These are phyloP conservation scores for Usnea hakonensis DNA, from an alignment of 495 filamentous ascomycete species.

Conservation along the genomic window DNA sequence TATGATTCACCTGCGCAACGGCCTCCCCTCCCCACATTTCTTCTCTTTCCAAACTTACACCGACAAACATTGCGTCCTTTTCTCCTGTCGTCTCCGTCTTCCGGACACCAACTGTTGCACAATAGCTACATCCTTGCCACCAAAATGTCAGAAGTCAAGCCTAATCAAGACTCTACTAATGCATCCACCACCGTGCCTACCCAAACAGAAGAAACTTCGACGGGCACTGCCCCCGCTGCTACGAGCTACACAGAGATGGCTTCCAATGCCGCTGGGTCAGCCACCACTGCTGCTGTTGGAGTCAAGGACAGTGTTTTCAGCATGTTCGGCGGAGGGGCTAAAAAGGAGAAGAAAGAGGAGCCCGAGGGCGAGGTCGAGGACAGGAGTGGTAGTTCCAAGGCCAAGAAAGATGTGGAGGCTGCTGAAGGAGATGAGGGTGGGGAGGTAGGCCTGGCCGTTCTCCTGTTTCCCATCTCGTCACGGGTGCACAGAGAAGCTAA, in stretches of 20 bases:
- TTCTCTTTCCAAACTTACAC: not conserved
- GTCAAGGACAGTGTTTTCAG: conserved; percentile 76
- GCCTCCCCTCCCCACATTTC: not conserved
- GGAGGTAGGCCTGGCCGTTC: not conserved
- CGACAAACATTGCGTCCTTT: not conserved
- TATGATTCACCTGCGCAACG: conserved; percentile 2
- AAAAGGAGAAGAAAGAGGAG: conserved; percentile 76
- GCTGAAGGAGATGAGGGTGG: conserved; percentile 43
- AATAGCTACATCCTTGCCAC: not conserved
- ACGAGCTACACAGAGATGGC: conserved; percentile 32
- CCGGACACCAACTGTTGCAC: conserved; percentile 4
- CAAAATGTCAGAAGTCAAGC: conserved; percentile 19
- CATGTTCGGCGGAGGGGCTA: conserved; percentile 94
- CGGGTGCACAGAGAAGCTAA: too few relatives aligned
- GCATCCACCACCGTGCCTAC: conserved; percentile 39
- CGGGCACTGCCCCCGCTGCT: conserved; percentile 26
- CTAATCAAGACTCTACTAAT: conserved; percentile 27
- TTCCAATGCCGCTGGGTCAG: conserved; percentile 37
- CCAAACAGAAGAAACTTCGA: conserved; percentile 35
- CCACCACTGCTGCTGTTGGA: conserved; percentile 41
- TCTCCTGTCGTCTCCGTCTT: conserved; percentile 30
- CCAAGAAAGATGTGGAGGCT: conserved; percentile 54
- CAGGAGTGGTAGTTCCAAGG: conserved; percentile 79
- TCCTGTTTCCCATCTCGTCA: not conserved
- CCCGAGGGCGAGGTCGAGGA: conserved; percentile 68